Evolutionary conservation across 1,284 basidiomycete genomes (phyloP), one percentile per base, ranked within the genome.

Genomic region (Naganishia sp.): DNA sequence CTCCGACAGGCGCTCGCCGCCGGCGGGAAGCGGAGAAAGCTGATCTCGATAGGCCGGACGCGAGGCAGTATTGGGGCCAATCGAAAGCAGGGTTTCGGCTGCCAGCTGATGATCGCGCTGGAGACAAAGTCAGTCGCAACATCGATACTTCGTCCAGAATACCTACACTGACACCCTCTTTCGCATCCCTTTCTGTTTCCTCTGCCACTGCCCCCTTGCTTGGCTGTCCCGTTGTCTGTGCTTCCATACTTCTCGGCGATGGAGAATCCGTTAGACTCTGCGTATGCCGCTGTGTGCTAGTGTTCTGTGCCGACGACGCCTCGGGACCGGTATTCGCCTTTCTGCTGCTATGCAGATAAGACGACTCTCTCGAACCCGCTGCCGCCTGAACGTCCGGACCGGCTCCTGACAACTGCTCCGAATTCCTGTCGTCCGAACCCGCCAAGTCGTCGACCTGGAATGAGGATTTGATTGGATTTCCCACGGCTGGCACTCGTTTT

Each of bases 401-500:
- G 23, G 28, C 15, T 25, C 55, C 64, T 33, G 31, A 42, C 31
- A 46, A 54, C 1, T 55, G 50, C 44, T 54, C 61, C 18, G 52
- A 45, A 64, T 45, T 46, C 46, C 61, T 33, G 33, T 61, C 61
- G 9, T 54, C 71, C 11, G 69, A 64, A 18, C 85, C 52, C 1
- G 61, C 61, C 16, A 64, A 18, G 13, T 55, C 52, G 52, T 55
- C 61, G 23, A 50, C 44, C n/a, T 44, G 42, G 31, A 54, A 18
- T 33, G 48, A 44, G 0, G 59, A 61, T 61, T 61, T 61, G 21
- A 61, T 61, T n/a, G 63, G 57, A 46, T 70, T 66, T 2, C 75
- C 74, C 13, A 80, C 88, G 46, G 92, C 92, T 55, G 94, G 91
- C 36, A 98, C 92, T 72, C 95, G 88, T 82, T 98, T 98, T 70